Conservation (phyloP, 306 rosid genomes). For the Geum urbanum region DNA sequence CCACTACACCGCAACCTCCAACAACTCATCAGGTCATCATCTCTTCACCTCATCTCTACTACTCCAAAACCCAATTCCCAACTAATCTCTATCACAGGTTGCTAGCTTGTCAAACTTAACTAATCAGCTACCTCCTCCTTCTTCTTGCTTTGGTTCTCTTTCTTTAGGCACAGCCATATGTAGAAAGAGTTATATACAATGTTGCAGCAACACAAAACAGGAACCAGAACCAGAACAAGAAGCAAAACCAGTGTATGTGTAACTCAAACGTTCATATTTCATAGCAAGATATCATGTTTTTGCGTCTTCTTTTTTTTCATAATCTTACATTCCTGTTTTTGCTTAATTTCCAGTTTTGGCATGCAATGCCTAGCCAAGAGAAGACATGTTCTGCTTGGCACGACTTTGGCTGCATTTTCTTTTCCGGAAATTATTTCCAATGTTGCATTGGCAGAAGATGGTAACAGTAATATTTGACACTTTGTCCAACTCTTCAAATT, state of each 20-base stretch:
- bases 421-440: constrained; percentile 24
- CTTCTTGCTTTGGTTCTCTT: background rate
- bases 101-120: background rate
- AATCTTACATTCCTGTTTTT: background rate
- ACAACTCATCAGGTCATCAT: background rate
- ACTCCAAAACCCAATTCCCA: background rate
- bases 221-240: background rate
- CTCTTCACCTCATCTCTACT: background rate
- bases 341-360: constrained; percentile 5
- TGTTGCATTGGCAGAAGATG: constrained; percentile 33
- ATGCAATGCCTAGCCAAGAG: constrained; percentile 29
- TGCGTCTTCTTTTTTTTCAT: background rate
- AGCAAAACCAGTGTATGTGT: constrained; percentile 4
- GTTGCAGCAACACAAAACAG: background rate
- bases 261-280: background rate
- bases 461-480: background rate
- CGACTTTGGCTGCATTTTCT: constrained; percentile 37
- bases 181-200: constrained; percentile 5
- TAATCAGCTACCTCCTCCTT: background rate
- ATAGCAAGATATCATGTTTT: background rate
- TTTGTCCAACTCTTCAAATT: background rate
- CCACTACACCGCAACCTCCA: background rate
- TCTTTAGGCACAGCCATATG: constrained; percentile 8
- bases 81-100: background rate
- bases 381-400: constrained; percentile 53